Evolutionary conservation across 345 rosid species (phyloP).

Genomic region (Syzygium aqueum): DNA sequence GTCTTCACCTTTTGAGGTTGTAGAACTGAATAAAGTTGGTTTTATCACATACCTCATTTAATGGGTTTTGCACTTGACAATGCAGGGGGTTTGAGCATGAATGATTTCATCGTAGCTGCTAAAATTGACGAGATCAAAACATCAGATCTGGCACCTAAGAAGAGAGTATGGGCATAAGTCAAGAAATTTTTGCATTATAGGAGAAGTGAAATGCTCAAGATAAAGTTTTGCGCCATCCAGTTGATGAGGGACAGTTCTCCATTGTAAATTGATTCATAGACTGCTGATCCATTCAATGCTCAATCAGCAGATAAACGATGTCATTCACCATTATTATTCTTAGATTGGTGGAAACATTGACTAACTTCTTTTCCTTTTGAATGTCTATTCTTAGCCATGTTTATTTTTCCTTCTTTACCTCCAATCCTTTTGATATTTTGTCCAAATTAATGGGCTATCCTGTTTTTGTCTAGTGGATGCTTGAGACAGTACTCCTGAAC

Average conservation of each 20-base stretch:
- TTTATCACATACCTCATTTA: not conserved
- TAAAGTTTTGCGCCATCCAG: not conserved
- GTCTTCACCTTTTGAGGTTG: not conserved
- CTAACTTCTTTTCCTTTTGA: not conserved
- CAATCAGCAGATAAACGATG: not conserved
- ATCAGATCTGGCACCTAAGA: slow-evolving; percentile 75
- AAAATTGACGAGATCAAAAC: slow-evolving; percentile 78
- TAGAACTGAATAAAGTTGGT: not conserved
- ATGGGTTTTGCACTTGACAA: not conserved
- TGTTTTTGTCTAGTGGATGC: not conserved
- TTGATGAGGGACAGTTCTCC: not conserved
- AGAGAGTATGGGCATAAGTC: slow-evolving; percentile 71
- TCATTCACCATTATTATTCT: not conserved
- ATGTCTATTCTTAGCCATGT: not conserved
- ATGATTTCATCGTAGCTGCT: slow-evolving; percentile 85
- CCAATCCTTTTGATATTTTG: not conserved
- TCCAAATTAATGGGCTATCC: not conserved
- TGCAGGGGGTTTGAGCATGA: slow-evolving; percentile 86
- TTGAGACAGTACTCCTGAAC: not conserved
- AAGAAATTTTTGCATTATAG: not conserved
- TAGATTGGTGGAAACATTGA: not conserved
- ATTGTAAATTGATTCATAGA: not conserved
- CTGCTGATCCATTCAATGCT: not conserved
- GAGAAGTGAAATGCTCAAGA: not conserved
- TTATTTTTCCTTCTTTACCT: not conserved